These are phyloP conservation scores for Pleurotus giganteus DNA, from an alignment of 768 basidiomycete genomes.

Conservation along the genomic window DNA sequence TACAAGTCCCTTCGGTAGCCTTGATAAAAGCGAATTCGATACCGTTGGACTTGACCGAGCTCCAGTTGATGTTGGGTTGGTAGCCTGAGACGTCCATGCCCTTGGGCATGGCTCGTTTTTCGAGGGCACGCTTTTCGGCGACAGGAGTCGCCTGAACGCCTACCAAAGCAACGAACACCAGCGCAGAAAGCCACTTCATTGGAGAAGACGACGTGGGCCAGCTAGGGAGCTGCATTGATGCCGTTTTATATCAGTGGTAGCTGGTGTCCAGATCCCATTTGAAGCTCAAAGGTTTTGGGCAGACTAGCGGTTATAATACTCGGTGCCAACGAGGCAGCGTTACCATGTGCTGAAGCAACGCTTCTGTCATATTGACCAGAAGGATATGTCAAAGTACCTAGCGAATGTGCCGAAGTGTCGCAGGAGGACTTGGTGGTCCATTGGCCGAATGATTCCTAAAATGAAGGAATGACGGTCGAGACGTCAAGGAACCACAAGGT, in stretches of 20 bases:
- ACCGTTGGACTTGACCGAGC: conserved; percentile 46
- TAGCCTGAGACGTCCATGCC: conserved; percentile 58
- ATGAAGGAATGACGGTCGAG: no score
- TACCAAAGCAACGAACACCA: neutral
- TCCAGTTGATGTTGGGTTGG: conserved; percentile 52
- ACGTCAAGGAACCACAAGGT: neutral
- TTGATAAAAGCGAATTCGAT: conserved; percentile 62
- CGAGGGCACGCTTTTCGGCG: neutral
- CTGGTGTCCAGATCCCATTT: neutral
- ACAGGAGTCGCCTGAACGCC: conserved; percentile 5
- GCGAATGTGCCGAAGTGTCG: neutral
- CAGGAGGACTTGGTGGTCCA: neutral
- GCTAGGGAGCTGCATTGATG: neutral
- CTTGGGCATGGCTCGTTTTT: conserved; percentile 36
- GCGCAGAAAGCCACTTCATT: conserved; percentile 9
- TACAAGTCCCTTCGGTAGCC: conserved; percentile 63
- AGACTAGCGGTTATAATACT: neutral
- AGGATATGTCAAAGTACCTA: neutral
- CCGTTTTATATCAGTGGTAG: neutral
- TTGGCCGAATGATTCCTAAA: neutral
- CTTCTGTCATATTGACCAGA: neutral
- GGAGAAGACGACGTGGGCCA: neutral
- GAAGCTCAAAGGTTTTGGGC: neutral
- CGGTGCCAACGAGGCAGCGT: neutral
- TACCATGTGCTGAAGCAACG: neutral